Percentiles rank a stretch among this genome's conserved stretches.
Conservation (phyloP, 2,329 filamentous ascomycete genomes). For the Aspergillus vadensis region DNA sequence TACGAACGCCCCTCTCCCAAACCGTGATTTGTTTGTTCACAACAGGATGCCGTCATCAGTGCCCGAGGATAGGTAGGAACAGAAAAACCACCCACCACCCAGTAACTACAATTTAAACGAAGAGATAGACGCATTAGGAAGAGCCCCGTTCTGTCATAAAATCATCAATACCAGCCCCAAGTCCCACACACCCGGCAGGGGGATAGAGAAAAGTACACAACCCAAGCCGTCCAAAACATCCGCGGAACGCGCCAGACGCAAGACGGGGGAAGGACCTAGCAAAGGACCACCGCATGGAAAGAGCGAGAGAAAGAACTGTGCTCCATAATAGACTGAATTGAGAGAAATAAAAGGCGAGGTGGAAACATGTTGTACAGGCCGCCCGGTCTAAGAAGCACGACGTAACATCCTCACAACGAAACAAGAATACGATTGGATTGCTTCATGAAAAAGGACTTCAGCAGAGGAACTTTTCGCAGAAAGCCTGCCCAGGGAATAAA, state of each 20-base stretch:
- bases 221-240: neutral
- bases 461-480: conserved; percentile 48
- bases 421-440: conserved; percentile 43
- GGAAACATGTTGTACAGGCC: conserved; percentile 40
- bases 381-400: conserved; percentile 35
- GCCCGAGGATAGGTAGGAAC: conserved; percentile 12
- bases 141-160: conserved; percentile 1
- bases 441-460: conserved; percentile 35
- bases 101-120: conserved; percentile 27
- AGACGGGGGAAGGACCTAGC: conserved; percentile 6
- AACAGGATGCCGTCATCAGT: conserved; percentile 16
- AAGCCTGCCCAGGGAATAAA: conserved; percentile 47
- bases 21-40: conserved; percentile 1
- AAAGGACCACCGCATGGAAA: conserved; percentile 13
- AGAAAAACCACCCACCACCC: conserved; percentile 8
- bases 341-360: conserved; percentile 24
- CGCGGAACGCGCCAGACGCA: conserved; percentile 6
- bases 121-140: conserved; percentile 16
- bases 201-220: conserved; percentile 12
- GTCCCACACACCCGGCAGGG: conserved; percentile 5
- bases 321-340: conserved; percentile 23
- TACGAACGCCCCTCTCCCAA: conserved; percentile 12
- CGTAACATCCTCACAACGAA: conserved; percentile 36
- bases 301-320: conserved; percentile 20
- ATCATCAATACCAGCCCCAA: neutral